Percentiles rank a stretch among this genome's conserved stretches.
Evolutionary conservation across 176 grass and related monocot genomes (phyloP).

Genomic region (Zizania latifolia): DNA sequence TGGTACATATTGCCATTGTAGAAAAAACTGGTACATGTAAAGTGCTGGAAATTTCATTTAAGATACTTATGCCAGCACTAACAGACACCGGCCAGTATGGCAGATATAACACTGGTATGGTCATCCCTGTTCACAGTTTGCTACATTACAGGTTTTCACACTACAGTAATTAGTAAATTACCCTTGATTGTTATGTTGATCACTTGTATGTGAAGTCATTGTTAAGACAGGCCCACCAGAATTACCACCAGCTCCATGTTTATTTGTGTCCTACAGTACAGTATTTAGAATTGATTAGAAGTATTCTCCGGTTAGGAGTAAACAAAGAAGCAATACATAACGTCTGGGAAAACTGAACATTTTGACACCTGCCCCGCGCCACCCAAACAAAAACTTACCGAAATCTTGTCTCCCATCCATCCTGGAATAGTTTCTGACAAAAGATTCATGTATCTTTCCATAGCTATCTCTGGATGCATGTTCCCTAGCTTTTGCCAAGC

Average conservation of each 20-base stretch:
- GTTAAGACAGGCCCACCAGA: slow-evolving; percentile 5
- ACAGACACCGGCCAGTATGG: slow-evolving; percentile 2
- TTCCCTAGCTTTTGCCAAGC: slow-evolving; percentile 72
- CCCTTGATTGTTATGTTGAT: slow-evolving; percentile 18
- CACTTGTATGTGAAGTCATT: slow-evolving; percentile 6
- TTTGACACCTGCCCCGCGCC: too few species aligned
- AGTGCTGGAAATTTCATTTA: slow-evolving; percentile 3
- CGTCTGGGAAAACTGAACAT: background rate
- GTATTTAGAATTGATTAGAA: slow-evolving; percentile 18
- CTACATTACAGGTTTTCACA: slow-evolving; percentile 2
- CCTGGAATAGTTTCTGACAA: slow-evolving; percentile 58
- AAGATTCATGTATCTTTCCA: slow-evolving; percentile 75
- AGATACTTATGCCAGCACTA: background rate
- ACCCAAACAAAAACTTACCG: slow-evolving; percentile 25
- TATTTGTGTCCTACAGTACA: slow-evolving; percentile 33
- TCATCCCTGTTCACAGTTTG: background rate
- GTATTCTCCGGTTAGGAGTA: background rate
- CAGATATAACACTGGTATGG: slow-evolving; percentile 15
- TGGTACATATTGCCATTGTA: background rate
- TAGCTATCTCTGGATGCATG: slow-evolving; percentile 74
- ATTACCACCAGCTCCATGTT: background rate
- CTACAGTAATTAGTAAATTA: slow-evolving; percentile 27
- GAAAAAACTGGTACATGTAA: slow-evolving; percentile 15
- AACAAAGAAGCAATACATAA: slow-evolving; percentile 25
- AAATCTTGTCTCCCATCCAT: slow-evolving; percentile 41